A percentile compares a stretch with the other conserved stretches of the same genome.
These are phyloP conservation scores for Epicoccum sorghinum DNA, from an alignment of 2,329 filamentous ascomycete species.

Conservation along the genomic window DNA sequence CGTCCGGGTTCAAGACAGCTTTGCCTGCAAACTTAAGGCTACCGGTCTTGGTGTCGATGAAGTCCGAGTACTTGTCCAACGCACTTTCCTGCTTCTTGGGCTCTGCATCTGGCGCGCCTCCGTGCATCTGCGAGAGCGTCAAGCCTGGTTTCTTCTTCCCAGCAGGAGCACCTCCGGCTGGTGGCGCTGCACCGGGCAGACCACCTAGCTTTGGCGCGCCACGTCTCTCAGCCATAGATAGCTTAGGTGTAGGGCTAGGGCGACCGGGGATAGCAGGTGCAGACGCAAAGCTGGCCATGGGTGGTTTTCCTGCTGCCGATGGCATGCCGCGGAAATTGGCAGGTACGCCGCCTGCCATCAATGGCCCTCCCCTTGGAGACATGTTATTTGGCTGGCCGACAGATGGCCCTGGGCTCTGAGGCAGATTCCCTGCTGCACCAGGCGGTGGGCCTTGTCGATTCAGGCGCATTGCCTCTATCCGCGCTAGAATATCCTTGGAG, in stretches of 20 bases:
- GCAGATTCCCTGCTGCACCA: constrained; percentile 28
- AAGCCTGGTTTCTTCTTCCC: constrained; percentile 52
- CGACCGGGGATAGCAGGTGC: constrained; percentile 56
- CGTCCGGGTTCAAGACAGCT: constrained; percentile 83
- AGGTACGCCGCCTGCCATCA: constrained; percentile 50
- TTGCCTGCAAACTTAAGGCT: constrained; percentile 93
- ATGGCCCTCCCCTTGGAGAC: constrained; percentile 25
- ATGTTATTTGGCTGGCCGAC: constrained; percentile 17
- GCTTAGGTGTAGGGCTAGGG: constrained; percentile 54
- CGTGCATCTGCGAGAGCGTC: constrained; percentile 53
- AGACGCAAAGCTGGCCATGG: constrained; percentile 52
- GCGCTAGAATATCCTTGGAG: constrained; percentile 69
- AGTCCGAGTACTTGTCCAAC: constrained; percentile 76
- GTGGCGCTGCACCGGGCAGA: constrained; percentile 48
- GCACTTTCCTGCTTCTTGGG: constrained; percentile 48
- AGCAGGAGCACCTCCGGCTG: constrained; percentile 33
- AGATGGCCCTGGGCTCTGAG: constrained; percentile 36
- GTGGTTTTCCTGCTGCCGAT: constrained; percentile 41
- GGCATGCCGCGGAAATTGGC: constrained; percentile 50
- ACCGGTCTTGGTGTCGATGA: constrained; percentile 89
- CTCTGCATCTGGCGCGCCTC: constrained; percentile 24
- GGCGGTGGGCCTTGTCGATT: constrained; percentile 63
- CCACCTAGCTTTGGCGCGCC: constrained; percentile 47
- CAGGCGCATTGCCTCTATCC: constrained; percentile 72
- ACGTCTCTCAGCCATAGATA: constrained; percentile 71